A percentile compares a stretch with the other conserved stretches of the same genome.
Evolutionary conservation across 345 rosid genomes (phyloP).

Genomic region (Lepidium didymum): DNA sequence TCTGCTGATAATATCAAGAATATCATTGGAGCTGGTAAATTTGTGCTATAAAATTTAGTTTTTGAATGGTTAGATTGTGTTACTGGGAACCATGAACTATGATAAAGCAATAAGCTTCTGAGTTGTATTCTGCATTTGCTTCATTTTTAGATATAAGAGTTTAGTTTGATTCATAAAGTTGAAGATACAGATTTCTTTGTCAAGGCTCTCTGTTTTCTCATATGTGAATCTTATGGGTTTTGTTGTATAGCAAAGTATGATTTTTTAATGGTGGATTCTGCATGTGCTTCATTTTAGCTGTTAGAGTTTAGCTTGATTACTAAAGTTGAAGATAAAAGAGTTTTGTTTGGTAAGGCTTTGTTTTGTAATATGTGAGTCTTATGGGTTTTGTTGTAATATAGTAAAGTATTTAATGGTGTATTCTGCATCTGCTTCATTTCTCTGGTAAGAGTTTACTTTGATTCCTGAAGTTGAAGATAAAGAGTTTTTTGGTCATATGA

Average conservation of each 20-base stretch:
- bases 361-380: not conserved
- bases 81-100: not conserved
- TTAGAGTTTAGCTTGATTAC: not conserved
- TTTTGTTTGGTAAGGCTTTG: not conserved
- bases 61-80: not conserved
- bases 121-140: not conserved
- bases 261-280: too few species aligned
- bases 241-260: too few species aligned
- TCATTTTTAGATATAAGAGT: not conserved
- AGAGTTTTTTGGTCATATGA: not conserved
- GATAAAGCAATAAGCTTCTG: too few species aligned
- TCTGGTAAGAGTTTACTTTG: not conserved
- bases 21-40: slow-evolving; percentile 61
- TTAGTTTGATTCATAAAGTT: not conserved
- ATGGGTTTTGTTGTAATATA: not conserved
- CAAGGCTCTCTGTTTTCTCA: not conserved
- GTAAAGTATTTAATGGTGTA: not conserved
- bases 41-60: not conserved
- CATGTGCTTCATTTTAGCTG: too few species aligned
- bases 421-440: too few species aligned
- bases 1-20: slow-evolving; percentile 46
- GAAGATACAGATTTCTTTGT: not conserved
- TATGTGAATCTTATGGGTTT: too few species aligned
- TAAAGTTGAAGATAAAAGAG: not conserved
- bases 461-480: not conserved